Base-by-base conservation (phyloP, 1,139 yeast species). In the Yamadazyma kanchanaburiensis region DNA sequence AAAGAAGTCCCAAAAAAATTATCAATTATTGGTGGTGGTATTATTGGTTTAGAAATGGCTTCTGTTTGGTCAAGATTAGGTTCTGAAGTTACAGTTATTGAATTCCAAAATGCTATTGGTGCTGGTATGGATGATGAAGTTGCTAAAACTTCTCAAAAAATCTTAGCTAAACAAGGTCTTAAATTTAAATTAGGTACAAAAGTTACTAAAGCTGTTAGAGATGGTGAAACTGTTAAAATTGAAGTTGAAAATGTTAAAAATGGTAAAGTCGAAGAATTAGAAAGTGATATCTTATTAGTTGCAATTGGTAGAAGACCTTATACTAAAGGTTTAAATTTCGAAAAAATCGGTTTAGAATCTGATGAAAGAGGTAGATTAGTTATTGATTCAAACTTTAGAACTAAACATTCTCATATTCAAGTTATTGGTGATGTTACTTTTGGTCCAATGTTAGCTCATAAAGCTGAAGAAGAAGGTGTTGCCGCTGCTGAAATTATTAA, bases 391-490 rank as follows among this genome's bases (percentile, higher is more conserved):
- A 88, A 91, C 70, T 91, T 77, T 77, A 83, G 86, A 67, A 85
- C 98, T 48, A 89, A 85, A 65, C 78, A 73, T 64, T 83, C 88
- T 39, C 95, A 94, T 67, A 89, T 94, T 56, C 86, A 95, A 64
- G 95, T 88, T 51, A 87, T 91, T 63, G 99, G 99, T 61, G 99
- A 94, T 58, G 96, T 82, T 38, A 94, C 98, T 27, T 91, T 86
- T 50, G 98, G 98, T 50, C 94, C 96, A 51, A 94, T 94, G 99
- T 78, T 94, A 68, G 99, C 99, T 42, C 99, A 94, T 77, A 94
- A 94, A 75, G 99, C 99, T 40, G 99, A 94, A 72, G 99, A 94
- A 64, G 99, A 94, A 74, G 99, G 96, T 64, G 82, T 94, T 51
- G 99, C 98, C 37, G 98, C 96, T 42, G 97, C 77, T 42, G 99